Base-by-base conservation (phyloP, 2,329 filamentous ascomycete genomes). In the Aspergillus texensis region DNA sequence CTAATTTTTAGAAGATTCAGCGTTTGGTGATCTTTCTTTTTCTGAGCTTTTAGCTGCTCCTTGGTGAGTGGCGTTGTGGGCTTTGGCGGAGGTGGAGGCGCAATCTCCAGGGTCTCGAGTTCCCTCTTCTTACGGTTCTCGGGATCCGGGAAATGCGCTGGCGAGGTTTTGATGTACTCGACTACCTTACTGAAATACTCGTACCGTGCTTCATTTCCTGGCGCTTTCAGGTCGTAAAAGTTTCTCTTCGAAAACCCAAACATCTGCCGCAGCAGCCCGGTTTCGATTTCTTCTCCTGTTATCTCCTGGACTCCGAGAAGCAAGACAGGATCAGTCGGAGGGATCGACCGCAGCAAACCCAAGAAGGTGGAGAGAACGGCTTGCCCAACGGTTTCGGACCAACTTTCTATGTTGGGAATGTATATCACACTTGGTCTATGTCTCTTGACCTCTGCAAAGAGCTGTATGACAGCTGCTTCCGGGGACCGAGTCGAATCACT, bases 361-460 rank as follows among this genome's bases (percentile, higher is more conserved):
- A 90, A 84, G 77, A 99, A 97, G 0, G 93, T 95, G 39, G 89
- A 89, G 61, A 96, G 87, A 5, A 87, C 86, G 16, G 83, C 75
- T 14, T 81, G 80, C 3, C 89, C 87, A 45, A 93, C 81, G 0
- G 91, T 89, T 14, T 86, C 80, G 74, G 93, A 94, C 95, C 95
- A 99, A 9, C 90, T 86, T 69, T 97, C 91, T 56, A 98, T 87
- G 69, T 93, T 90, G 2, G 95, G 94, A 50, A 99, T 91, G 78
- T 94, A 98, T 58, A 99, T 95, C 43, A 98, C 92, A 75, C 93
- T 96, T 0, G 95, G 95, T 77, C 97, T 97, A 75, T 97, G 93
- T 43, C 94, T 89, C 77, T 94, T 92, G 43, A 96, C 92, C 80
- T 98, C 95, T 0, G 92, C 89, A 74, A 99, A 98, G 9, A 96